Conservation (phyloP, 768 basidiomycete genomes). For the Leccinum boreale region DNA sequence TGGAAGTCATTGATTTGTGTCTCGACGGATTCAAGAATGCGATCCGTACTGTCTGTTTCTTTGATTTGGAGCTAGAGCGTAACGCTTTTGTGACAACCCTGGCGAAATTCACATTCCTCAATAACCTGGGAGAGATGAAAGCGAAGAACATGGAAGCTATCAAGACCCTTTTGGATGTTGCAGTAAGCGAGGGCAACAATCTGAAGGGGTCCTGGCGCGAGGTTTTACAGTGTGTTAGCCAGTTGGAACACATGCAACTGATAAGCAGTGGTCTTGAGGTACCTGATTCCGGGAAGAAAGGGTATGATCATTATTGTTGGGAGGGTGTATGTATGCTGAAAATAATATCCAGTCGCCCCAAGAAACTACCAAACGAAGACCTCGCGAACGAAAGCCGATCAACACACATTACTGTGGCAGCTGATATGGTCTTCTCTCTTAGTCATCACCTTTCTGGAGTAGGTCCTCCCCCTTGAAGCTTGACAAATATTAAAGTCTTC, state of each 20-base stretch:
- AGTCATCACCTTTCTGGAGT: slow-evolving; percentile 95
- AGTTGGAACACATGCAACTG: slow-evolving; percentile 97
- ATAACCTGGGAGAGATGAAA: slow-evolving; percentile 98
- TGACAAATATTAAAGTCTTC: slow-evolving; percentile 7
- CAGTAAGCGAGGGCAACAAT: slow-evolving; percentile 94
- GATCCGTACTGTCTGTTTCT: slow-evolving; percentile 95
- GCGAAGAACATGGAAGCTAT: slow-evolving; percentile 99
- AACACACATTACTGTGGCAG: slow-evolving; percentile 96
- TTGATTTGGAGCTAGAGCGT: slow-evolving; percentile 95
- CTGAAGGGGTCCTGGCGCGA: slow-evolving; percentile 96
- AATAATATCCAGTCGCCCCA: slow-evolving; percentile 32
- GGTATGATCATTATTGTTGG: slow-evolving; percentile 46
- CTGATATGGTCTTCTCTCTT: slow-evolving; percentile 98
- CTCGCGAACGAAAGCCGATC: slow-evolving; percentile 96
- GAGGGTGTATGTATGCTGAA: slow-evolving; percentile 6
- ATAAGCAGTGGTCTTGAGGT: slow-evolving; percentile 89
- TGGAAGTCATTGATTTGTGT: slow-evolving; percentile 88
- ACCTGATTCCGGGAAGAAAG: slow-evolving; percentile 73
- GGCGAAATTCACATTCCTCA: slow-evolving; percentile 95
- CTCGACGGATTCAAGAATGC: slow-evolving; percentile 95
- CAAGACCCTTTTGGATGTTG: slow-evolving; percentile 90
- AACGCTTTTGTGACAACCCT: slow-evolving; percentile 98
- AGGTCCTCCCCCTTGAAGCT: slow-evolving; percentile 30
- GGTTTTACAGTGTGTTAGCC: slow-evolving; percentile 94
- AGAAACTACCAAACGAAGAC: slow-evolving; percentile 83